A percentile compares a stretch with the other conserved stretches of the same genome.
These are phyloP conservation scores for Wickerhamiella spandovensis DNA, from an alignment of 805 yeast genomes.

Conservation along the genomic window DNA sequence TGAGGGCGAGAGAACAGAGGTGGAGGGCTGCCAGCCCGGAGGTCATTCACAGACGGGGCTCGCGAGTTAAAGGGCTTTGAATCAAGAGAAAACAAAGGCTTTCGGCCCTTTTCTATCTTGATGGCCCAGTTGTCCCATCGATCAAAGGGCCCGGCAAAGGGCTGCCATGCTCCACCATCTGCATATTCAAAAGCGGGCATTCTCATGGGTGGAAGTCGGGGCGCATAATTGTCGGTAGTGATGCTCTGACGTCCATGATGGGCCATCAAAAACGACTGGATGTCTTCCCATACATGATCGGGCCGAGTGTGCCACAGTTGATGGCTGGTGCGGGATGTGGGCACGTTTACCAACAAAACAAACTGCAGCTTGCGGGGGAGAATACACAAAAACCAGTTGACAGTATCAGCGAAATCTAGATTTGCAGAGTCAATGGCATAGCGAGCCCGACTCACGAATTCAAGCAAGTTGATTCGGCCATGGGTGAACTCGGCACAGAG, in stretches of 20 bases:
- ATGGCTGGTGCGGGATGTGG: background rate
- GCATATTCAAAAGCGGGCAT: background rate
- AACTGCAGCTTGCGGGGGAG: background rate
- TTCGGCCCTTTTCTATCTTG: background rate
- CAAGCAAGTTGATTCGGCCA: background rate
- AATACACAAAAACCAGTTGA: background rate
- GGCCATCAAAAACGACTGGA: background rate
- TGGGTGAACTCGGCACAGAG: background rate
- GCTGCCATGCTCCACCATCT: background rate
- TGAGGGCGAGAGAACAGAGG: too few relatives aligned
- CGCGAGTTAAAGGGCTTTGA: too few relatives aligned
- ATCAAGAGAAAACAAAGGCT: too few relatives aligned
- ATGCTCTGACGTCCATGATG: background rate
- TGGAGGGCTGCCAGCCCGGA: too few relatives aligned
- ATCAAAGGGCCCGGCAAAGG: background rate
- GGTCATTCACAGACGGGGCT: too few relatives aligned
- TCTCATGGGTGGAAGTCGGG: background rate
- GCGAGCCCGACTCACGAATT: background rate
- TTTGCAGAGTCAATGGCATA: background rate
- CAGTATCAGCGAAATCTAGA: background rate
- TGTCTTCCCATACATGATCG: background rate
- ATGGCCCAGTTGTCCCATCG: background rate
- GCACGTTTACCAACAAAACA: background rate
- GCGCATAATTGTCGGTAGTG: background rate
- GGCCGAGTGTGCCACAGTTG: background rate